Evolutionary conservation across 441 rosid species (phyloP), one percentile per base, ranked within the genome.

Genomic region (Theobroma grandiflorum): DNA sequence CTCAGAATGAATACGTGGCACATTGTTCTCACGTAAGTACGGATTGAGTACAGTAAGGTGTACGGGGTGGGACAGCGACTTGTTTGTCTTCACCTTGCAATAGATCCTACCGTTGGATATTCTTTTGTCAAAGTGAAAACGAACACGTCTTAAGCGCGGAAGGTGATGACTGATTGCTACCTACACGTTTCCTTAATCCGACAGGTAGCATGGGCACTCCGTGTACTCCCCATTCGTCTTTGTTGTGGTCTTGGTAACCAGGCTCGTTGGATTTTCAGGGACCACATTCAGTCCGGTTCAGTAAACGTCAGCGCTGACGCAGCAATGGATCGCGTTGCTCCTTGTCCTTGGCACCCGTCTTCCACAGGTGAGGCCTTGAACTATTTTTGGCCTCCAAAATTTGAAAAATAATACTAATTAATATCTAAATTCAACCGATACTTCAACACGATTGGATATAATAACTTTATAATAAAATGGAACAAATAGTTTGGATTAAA

Each of bases 231-330:
- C 42, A 5, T 35, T 14, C 8, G 3, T 6, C 16, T 38, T 35
- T 40, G n/a, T 64, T 64, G 6, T 18, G 20, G 47, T 11, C 71
- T 0, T 1, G n/a, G 26, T 8, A 8, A 18, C 6, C 31, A 18
- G 71, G 42, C 67, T 33, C 67, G 9, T 62, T 1, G 14, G 67
- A 62, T 14, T 62, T 33, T 33, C 9, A 14, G 67, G 42, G 67
- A 33, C 31, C 71, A 66, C 16, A 12, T 38, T 8, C 22, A 14
- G 33, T 62, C 49, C 12, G 18, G 15, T 2, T 26, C 14, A 2
- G 11, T 6, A 62, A 50, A 77, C 84, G 85, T 71, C 80, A 64
- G 80, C 12, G 80, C 77, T 63, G 80, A 76, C 74, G 67, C 50
- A 45, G 35, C 70, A 26, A 6, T 31, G 42, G 16, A 57, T 7